A percentile compares a stretch with the other conserved stretches of the same genome.
Conservation (phyloP, 169 alveolate species). For the Perkinsus olseni region DNA sequence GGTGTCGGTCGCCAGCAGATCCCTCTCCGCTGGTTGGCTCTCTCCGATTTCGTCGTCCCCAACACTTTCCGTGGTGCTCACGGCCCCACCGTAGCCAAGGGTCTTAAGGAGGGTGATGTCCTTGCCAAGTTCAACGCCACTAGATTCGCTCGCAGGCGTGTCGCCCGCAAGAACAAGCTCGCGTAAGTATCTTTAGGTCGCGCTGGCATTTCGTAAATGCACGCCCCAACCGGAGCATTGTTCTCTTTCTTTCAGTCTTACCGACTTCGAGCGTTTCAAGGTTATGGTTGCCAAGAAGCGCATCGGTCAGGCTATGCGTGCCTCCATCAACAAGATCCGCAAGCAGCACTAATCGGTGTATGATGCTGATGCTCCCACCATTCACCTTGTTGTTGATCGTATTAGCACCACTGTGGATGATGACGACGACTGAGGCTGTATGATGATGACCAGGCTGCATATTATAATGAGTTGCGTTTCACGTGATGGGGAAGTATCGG, state of each 20-base stretch:
- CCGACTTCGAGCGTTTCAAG: constrained; percentile 67
- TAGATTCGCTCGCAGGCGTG: constrained; percentile 55
- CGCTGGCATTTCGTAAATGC: too few species aligned
- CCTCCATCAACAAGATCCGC: constrained; percentile 2
- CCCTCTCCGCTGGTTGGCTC: constrained; percentile 63
- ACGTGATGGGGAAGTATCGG: neutral
- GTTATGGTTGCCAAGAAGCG: constrained; percentile 51
- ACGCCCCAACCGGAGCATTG: too few species aligned
- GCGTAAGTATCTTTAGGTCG: neutral
- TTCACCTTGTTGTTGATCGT: neutral
- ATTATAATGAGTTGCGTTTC: neutral
- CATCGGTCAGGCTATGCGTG: constrained; percentile 2
- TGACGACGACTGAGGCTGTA: neutral
- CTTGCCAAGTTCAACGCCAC: constrained; percentile 57
- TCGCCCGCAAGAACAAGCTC: constrained; percentile 44
- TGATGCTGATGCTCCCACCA: neutral
- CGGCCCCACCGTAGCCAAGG: constrained; percentile 28
- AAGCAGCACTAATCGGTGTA: neutral
- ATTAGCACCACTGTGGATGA: neutral
- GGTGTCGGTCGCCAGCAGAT: constrained; percentile 47
- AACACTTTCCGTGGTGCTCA: neutral
- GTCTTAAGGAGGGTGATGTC: constrained; percentile 47
- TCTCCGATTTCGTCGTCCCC: constrained; percentile 12
- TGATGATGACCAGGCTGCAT: neutral
- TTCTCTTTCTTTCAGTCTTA: constrained; percentile 40